phyloP scores from a whole-genome alignment of 805 yeast genomes.

The Candida tallmaniae region DNA sequence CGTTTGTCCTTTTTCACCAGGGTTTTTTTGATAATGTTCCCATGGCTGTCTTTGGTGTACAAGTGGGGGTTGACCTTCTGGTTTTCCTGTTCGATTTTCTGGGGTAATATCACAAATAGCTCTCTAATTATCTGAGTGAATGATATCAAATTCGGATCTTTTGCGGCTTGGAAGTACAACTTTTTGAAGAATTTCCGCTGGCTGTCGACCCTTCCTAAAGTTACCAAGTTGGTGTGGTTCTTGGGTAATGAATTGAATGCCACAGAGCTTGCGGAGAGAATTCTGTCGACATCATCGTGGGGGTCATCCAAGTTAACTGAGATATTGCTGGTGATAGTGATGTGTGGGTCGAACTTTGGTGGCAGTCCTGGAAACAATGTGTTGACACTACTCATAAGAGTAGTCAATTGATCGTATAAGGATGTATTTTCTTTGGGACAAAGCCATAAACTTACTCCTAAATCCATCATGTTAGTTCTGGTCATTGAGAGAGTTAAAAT shows the following conservation, averaged over 20 bases:
- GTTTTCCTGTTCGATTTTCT: conserved; percentile 32
- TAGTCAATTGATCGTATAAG: conserved; percentile 50
- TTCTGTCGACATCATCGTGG: conserved; percentile 53
- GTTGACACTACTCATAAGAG: conserved; percentile 59
- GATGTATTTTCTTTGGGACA: conserved; percentile 57
- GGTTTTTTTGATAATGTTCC: conserved; percentile 23
- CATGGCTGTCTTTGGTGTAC: conserved; percentile 26
- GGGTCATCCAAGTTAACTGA: conserved; percentile 36
- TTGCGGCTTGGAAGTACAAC: conserved; percentile 44
- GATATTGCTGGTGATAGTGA: conserved; percentile 67
- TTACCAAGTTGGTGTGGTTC: conserved; percentile 36
- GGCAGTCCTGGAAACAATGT: conserved; percentile 69
- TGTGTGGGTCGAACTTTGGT: conserved; percentile 68
- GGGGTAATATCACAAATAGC: conserved; percentile 47
- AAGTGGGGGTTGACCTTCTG: conserved; percentile 34
- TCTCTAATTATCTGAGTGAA: conserved; percentile 56
- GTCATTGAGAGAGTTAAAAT: too few relatives aligned
- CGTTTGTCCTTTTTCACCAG: conserved; percentile 17
- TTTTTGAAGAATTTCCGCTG: conserved; percentile 52
- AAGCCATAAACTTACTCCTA: conserved; percentile 60
- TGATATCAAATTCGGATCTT: conserved; percentile 44
- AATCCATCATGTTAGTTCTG: conserved; percentile 5
- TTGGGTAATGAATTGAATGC: conserved; percentile 44
- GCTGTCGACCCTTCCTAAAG: conserved; percentile 39
- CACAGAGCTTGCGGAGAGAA: conserved; percentile 54